A percentile compares a stretch with the other conserved stretches of the same genome.
These are phyloP conservation scores for Pseudohyphozyma bogoriensis DNA, from an alignment of 768 basidiomycete genomes.

Conservation along the genomic window DNA sequence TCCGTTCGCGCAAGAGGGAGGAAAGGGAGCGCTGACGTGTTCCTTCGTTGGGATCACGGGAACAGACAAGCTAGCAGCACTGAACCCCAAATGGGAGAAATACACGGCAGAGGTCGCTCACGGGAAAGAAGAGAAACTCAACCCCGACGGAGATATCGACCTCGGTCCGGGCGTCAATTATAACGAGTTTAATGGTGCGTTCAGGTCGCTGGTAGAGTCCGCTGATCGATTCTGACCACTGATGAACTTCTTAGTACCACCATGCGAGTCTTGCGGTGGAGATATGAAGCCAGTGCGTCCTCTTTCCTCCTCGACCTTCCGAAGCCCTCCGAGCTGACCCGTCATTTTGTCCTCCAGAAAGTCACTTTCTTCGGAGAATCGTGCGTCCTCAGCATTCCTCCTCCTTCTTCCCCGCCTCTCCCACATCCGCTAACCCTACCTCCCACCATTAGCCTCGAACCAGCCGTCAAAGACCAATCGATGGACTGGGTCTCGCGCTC, in stretches of 20 bases:
- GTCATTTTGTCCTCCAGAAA: not conserved
- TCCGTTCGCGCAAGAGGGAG: not conserved
- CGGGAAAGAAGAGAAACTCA: constrained; percentile 17
- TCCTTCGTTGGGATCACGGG: too few relatives aligned
- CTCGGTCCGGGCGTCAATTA: constrained; percentile 17
- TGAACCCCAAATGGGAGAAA: constrained; percentile 24
- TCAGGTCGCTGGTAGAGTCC: too few relatives aligned
- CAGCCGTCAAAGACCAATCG: constrained; percentile 1
- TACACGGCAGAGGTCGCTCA: constrained; percentile 8
- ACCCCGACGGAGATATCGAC: constrained; percentile 29
- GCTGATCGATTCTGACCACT: too few relatives aligned
- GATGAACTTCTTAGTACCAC: too few relatives aligned
- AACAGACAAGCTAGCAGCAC: constrained; percentile 2
- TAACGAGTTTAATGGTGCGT: constrained; percentile 19
- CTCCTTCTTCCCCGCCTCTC: not conserved
- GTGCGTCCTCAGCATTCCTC: not conserved
- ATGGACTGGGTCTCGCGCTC: constrained; percentile 44
- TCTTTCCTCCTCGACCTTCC: not conserved
- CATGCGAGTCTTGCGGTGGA: constrained; percentile 14
- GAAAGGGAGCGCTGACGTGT: not conserved
- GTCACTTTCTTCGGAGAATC: not conserved
- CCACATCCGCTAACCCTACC: constrained; percentile 12
- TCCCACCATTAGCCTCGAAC: constrained; percentile 2
- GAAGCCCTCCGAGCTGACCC: not conserved
- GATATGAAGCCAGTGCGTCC: constrained; percentile 17